These are phyloP conservation scores for Tolypocladium tundrense DNA, from an alignment of 2,329 filamentous ascomycete genomes.

Conservation along the genomic window DNA sequence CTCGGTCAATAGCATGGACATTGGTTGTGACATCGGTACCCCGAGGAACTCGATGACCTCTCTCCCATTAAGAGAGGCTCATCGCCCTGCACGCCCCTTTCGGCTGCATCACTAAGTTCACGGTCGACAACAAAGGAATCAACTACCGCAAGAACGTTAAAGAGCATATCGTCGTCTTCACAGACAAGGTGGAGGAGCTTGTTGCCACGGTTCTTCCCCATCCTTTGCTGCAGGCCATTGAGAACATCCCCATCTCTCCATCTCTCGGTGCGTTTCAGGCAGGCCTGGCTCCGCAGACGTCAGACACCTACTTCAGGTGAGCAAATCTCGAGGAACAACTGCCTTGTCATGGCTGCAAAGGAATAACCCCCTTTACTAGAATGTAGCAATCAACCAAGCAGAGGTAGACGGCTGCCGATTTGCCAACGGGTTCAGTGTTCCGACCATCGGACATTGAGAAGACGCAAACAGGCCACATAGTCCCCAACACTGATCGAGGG, in stretches of 20 bases:
- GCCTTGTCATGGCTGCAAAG: no score
- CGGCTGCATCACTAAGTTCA: constrained; percentile 5
- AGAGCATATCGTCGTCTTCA: constrained; percentile 5
- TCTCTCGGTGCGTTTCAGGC: not conserved
- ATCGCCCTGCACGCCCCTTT: constrained; percentile 2
- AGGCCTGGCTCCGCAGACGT: not conserved
- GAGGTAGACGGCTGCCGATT: no score
- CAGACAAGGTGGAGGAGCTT: constrained; percentile 3
- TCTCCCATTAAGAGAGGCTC: constrained; percentile 4
- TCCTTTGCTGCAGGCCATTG: not conserved
- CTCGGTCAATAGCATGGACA: no score
- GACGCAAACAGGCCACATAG: no score
- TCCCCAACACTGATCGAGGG: no score
- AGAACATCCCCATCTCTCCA: not conserved
- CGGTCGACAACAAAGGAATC: constrained; percentile 1
- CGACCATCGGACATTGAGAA: no score
- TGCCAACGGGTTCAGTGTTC: no score
- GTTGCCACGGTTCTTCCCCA: not conserved
- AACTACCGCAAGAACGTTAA: constrained; percentile 5
- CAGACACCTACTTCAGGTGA: not conserved
- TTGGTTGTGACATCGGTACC: no score
- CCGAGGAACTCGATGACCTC: not conserved
- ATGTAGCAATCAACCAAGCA: no score
- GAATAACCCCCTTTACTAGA: no score
- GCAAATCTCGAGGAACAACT: not conserved